Evolutionary conservation across 2,329 filamentous ascomycete genomes (phyloP).

Genomic region (Cercospora nicotianae): DNA sequence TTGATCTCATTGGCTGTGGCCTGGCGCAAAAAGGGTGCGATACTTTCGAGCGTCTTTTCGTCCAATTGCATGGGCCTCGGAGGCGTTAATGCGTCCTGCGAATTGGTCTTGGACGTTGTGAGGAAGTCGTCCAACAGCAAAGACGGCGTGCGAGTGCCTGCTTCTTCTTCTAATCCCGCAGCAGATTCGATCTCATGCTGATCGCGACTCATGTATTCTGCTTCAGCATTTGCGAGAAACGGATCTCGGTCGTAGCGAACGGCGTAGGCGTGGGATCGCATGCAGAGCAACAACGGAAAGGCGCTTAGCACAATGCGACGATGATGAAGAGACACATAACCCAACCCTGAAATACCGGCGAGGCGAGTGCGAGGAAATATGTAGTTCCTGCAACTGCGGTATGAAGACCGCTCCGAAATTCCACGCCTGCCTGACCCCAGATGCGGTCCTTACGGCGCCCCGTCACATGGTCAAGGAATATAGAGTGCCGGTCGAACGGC

Average conservation of each 20-base stretch:
- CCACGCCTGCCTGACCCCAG: neutral
- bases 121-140: neutral
- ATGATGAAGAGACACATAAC: neutral
- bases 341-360: neutral
- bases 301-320: neutral
- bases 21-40: slow-evolving; percentile 8
- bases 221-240: neutral
- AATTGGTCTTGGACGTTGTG: neutral
- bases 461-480: neutral
- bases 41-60: slow-evolving; percentile 6
- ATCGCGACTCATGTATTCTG: slow-evolving; percentile 1
- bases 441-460: neutral
- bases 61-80: neutral
- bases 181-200: neutral
- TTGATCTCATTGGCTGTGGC: neutral
- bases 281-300: too few relatives aligned
- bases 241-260: neutral
- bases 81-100: neutral
- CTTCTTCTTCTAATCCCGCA: neutral
- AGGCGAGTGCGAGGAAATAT: neutral
- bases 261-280: neutral
- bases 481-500: neutral
- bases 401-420: slow-evolving; percentile 13
- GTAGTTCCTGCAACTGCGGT: slow-evolving; percentile 8
- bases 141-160: neutral